Percentiles rank a stretch among this genome's conserved stretches.
Evolutionary conservation across 805 yeast genomes (phyloP).

Genomic region (Nakazawaea populi): DNA sequence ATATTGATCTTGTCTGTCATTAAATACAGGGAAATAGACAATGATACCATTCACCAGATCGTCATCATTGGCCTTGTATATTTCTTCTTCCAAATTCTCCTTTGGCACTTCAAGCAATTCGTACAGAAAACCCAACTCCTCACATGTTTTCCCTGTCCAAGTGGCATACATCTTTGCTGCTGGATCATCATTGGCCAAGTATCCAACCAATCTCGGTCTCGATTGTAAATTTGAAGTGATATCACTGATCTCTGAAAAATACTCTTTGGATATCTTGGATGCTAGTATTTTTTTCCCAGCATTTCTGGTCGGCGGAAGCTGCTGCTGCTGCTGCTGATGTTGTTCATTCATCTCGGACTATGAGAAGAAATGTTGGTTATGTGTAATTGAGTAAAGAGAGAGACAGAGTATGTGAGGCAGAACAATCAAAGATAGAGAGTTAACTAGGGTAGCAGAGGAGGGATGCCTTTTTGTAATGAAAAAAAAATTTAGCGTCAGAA

Average conservation of each 20-base stretch:
- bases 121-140: conserved; percentile 78
- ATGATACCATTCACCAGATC: conserved; percentile 81
- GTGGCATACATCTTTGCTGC: conserved; percentile 94
- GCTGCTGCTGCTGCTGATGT: no score
- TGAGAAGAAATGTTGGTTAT: neutral
- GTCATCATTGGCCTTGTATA: conserved; percentile 78
- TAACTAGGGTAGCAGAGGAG: no score
- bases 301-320: conserved; percentile 5
- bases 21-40: conserved; percentile 97
- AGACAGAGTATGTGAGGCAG: no score
- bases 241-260: conserved; percentile 60
- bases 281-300: conserved; percentile 85
- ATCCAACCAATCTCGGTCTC: conserved; percentile 80
- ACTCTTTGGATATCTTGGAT: conserved; percentile 79
- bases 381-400: no score
- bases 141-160: conserved; percentile 92
- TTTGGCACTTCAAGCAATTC: conserved; percentile 67
- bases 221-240: conserved; percentile 45
- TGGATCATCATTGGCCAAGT: conserved; percentile 88
- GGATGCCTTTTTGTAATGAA: no score
- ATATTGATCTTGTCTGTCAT: conserved; percentile 91
- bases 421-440: no score
- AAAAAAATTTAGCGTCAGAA: no score
- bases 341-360: neutral
- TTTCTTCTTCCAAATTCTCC: conserved; percentile 79